A percentile compares a stretch with the other conserved stretches of the same genome.
phyloP scores from a whole-genome alignment of 306 rosid genomes.

The Cicer chorassanicum region DNA sequence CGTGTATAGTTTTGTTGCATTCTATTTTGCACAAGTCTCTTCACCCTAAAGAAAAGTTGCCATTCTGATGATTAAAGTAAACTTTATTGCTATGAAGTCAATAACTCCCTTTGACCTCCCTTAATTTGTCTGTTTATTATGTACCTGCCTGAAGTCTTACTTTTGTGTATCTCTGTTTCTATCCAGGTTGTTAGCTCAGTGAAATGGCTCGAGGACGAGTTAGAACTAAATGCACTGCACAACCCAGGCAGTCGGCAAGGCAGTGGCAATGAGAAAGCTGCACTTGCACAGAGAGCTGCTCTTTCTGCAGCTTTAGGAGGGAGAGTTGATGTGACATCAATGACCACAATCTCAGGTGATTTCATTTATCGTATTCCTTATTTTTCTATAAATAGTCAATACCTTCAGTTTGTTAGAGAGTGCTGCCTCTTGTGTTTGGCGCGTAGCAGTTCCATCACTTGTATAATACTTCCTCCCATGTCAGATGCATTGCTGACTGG shows the following conservation, averaged over 20 bases:
- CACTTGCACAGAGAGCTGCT: constrained; percentile 86
- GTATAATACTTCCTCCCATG: constrained; percentile 29
- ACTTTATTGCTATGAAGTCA: constrained; percentile 14
- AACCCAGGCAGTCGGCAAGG: constrained; percentile 90
- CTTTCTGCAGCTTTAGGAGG: constrained; percentile 98
- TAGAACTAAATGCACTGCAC: constrained; percentile 97
- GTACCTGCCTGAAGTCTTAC: constrained; percentile 28
- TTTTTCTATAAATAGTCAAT: constrained; percentile 12
- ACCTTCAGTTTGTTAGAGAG: constrained; percentile 34
- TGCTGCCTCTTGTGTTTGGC: constrained; percentile 6
- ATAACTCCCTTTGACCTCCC: constrained; percentile 16
- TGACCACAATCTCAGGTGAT: constrained; percentile 92
- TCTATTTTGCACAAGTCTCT: constrained; percentile 7
- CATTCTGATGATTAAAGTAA: constrained; percentile 24
- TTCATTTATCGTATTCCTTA: constrained; percentile 32
- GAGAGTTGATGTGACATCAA: constrained; percentile 83
- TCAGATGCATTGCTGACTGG: constrained; percentile 31
- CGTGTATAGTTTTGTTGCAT: constrained; percentile 22
- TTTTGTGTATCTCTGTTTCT: constrained; percentile 42
- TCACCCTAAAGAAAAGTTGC: neutral
- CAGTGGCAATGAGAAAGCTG: constrained; percentile 95
- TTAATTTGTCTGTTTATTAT: constrained; percentile 20
- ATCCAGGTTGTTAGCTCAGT: constrained; percentile 94
- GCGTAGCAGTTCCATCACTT: constrained; percentile 23
- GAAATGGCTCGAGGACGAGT: constrained; percentile 99